Base-by-base conservation (phyloP, 768 basidiomycete species). In the Hirschioporus abietinus region DNA sequence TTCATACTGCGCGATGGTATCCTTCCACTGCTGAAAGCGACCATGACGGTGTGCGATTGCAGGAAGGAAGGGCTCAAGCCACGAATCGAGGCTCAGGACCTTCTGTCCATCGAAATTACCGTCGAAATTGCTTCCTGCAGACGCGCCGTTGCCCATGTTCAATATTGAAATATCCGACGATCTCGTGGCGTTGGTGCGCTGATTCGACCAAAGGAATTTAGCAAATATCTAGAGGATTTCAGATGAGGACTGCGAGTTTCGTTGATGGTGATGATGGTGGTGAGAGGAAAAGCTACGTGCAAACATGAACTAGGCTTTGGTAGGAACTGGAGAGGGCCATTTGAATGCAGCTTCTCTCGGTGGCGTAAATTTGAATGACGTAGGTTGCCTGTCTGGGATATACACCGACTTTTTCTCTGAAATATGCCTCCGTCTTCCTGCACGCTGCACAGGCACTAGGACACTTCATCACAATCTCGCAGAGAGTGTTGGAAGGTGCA, bases 1-100 rank as follows among this genome's bases (percentile, higher is more conserved):
- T 79, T 99, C 96, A 70, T 87, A 77, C 62, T 84, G 72, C 25
- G 90, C 83, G 72, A 97, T 92, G 60, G 78, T 81, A 71, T 89
- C 84, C 72, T 90, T 93, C 91, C 91, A 93, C 71, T 85, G 82
- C 66, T 84, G 83, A 79, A 88, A 93, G 35, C 76, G 74, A 65
- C 88, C 86, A 76, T 93, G 82, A 68, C 93, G 83, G 70, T 84
- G 83, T 66, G 85, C 78, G 75, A 95, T 92, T 59, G 85, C 82
- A 30, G 87, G 83, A 64, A 90, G 79, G 72, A 90, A 84, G n/a
- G 86, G 86, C 71, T 86, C 83, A n/a, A 95, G 86, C 76, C 87
- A 93, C 20, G 83, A 81, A 76, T 95, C 93, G 70, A 86, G 79
- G 63, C 84, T 77, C 68, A 90, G 80, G 58, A 93, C 81, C 59